phyloP scores from a whole-genome alignment of 768 basidiomycete species.

The Rhodotorula taiwanensis region DNA sequence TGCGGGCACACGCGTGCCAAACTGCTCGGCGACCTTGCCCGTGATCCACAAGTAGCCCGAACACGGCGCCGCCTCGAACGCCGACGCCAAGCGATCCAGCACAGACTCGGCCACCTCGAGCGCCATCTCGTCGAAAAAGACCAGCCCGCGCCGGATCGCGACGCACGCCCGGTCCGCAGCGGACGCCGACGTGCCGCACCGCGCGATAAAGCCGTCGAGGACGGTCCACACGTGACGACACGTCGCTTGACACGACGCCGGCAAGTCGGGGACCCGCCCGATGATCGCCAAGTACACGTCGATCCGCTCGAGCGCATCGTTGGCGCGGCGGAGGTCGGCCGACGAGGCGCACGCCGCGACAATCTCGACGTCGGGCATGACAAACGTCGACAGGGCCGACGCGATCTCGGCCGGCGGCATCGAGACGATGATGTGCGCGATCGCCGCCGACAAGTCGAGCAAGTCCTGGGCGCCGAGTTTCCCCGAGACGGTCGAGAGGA shows the following conservation, averaged over 20 bases:
- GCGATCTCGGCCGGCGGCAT: slow-evolving; percentile 88
- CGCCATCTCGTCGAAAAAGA: slow-evolving; percentile 60
- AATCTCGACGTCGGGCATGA: slow-evolving; percentile 70
- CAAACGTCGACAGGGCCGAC: slow-evolving; percentile 75
- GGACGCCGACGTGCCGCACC: slow-evolving; percentile 54
- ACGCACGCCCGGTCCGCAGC: slow-evolving; percentile 51
- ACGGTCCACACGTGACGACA: slow-evolving; percentile 74
- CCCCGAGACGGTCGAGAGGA: slow-evolving; percentile 68
- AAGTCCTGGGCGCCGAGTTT: slow-evolving; percentile 80
- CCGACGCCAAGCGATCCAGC: slow-evolving; percentile 64
- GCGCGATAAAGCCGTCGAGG: slow-evolving; percentile 69
- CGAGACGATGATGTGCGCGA: slow-evolving; percentile 85
- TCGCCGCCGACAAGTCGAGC: slow-evolving; percentile 88
- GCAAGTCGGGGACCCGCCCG: slow-evolving; percentile 65
- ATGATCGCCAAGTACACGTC: slow-evolving; percentile 85
- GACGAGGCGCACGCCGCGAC: slow-evolving; percentile 54
- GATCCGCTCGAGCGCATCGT: slow-evolving; percentile 83
- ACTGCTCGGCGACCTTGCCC: slow-evolving; percentile 73
- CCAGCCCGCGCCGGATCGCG: slow-evolving; percentile 73
- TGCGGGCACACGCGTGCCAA: slow-evolving; percentile 60
- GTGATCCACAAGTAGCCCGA: slow-evolving; percentile 91
- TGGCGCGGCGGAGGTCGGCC: slow-evolving; percentile 55
- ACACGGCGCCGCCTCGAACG: slow-evolving; percentile 72
- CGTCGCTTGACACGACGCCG: slow-evolving; percentile 67
- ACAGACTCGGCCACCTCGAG: slow-evolving; percentile 64